These are phyloP conservation scores for Acanthamoeba triangularis DNA, from an alignment of 208 protist species.

Conservation along the genomic window DNA sequence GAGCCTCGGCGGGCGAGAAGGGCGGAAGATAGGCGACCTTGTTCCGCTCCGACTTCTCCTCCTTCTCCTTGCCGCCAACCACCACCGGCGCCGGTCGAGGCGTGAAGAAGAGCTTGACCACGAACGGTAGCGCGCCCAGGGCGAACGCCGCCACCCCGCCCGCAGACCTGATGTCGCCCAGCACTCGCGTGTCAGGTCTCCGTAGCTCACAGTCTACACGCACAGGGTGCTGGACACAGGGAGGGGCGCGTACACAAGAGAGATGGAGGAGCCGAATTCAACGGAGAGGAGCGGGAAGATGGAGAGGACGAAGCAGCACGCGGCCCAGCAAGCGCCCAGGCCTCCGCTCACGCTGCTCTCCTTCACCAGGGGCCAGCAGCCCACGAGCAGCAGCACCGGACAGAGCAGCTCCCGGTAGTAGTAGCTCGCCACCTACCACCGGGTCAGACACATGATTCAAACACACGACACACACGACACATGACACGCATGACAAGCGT, in stretches of 20 bases:
- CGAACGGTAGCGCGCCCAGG: constrained; percentile 25
- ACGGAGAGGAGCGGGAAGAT: constrained; percentile 79
- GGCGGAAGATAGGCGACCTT: neutral
- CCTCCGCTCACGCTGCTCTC: neutral
- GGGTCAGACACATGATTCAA: neutral
- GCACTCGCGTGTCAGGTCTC: neutral
- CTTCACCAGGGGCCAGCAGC: constrained; percentile 52
- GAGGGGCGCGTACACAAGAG: constrained; percentile 71
- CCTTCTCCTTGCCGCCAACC: neutral
- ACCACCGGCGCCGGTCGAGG: neutral
- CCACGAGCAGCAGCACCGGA: constrained; percentile 62
- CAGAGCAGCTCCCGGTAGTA: constrained; percentile 80
- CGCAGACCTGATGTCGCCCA: neutral
- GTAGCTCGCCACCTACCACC: constrained; percentile 68
- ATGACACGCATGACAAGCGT: neutral
- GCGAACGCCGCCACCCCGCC: constrained; percentile 44
- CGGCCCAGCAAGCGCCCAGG: constrained; percentile 61
- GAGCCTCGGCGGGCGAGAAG: neutral
- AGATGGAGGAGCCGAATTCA: constrained; percentile 77
- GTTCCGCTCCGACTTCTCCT: neutral
- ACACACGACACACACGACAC: neutral
- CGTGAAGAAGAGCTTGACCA: neutral
- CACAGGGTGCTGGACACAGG: neutral
- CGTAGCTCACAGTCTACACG: neutral
- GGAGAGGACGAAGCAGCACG: constrained; percentile 75